Evolutionary conservation across 1,139 yeast genomes (phyloP), one percentile per base, ranked within the genome.

Genomic region (Blastobotrys illinoisensis): DNA sequence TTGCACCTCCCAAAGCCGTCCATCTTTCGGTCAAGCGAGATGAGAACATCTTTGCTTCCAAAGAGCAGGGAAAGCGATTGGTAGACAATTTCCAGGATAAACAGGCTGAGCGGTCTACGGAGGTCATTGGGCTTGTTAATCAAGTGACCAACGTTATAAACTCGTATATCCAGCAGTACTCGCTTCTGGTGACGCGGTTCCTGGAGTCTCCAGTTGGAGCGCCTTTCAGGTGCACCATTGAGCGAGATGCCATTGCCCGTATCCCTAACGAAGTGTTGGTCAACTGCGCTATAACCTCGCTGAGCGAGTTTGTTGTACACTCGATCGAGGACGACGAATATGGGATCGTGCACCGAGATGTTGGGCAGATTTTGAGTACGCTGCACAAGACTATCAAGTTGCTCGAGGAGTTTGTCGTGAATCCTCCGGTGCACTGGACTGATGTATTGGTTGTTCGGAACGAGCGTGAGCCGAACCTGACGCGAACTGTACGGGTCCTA

Each of bases 331-430:
- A 74, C 51, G 78, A 74, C 55, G 57, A 62, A 3, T 65, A 62
- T 50, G 78, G 78, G 6, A 67, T 65, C 6, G 78, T 74, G 5
- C 77, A 74, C 58, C 60, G 65, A 16, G 72, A 72, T 24, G 68
- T 74, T 40, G 70, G 73, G 3, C 60, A 61, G 9, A 63, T 67
- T 20, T 60, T 74, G 46, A 62, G 58, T 44, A 57, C 56, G n/a
- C 57, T 70, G 46, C 64, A 69, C 47, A 56, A 59, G 46, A 58
- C 70, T 1, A 58, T 69, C 36, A 51, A 56, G 7, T 58, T 60
- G 14, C 55, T 72, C 19, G 68, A 65, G 18, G 55, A 60, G 44
- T 64, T 62, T 26, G 51, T 65, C 6, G 53, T 52, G 18, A 51
- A 57, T 32, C 75, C 76, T 1, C 71, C 72, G 1, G 51, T 64